Evolutionary conservation across 768 basidiomycete genomes (phyloP).

Genomic region (Trametes punicea): DNA sequence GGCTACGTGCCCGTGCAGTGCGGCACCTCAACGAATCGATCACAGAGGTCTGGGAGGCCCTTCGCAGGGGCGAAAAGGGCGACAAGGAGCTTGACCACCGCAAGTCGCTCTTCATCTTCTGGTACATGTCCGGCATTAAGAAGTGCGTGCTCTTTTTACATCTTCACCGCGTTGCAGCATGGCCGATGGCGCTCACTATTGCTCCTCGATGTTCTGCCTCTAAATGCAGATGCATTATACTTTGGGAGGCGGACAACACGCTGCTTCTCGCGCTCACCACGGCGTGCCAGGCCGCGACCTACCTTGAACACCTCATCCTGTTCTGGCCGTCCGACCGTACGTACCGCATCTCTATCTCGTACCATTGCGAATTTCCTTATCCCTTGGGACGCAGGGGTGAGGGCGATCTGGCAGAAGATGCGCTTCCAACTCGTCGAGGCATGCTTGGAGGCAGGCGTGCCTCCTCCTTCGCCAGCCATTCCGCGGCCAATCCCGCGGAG

Average conservation of each 20-base stretch:
- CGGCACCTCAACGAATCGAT: background rate
- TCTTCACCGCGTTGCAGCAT: no score
- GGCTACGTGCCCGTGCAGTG: background rate
- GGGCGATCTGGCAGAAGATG: slow-evolving; percentile 8
- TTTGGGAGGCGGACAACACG: slow-evolving; percentile 9
- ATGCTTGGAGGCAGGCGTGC: slow-evolving; percentile 2
- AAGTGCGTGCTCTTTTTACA: slow-evolving; percentile 5
- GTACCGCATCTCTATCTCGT: background rate
- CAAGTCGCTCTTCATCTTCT: slow-evolving; percentile 17
- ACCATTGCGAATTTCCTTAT: background rate
- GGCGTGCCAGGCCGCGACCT: background rate
- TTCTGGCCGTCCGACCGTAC: slow-evolving; percentile 13
- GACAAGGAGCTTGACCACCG: slow-evolving; percentile 5
- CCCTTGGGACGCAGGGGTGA: background rate
- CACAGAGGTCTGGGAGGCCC: background rate
- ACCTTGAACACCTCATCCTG: slow-evolving; percentile 7
- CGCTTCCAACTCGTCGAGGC: slow-evolving; percentile 2
- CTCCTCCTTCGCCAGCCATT: background rate
- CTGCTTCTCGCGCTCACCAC: slow-evolving; percentile 1
- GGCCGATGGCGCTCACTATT: no score
- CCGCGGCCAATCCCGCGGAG: background rate
- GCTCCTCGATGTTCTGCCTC: background rate
- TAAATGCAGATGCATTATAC: slow-evolving; percentile 1
- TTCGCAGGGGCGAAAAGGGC: background rate
- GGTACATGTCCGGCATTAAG: slow-evolving; percentile 10